Percentiles rank a stretch among this genome's conserved stretches.
Evolutionary conservation across 169 alveolate species (phyloP).

Genomic region (Eimeria praecox): DNA sequence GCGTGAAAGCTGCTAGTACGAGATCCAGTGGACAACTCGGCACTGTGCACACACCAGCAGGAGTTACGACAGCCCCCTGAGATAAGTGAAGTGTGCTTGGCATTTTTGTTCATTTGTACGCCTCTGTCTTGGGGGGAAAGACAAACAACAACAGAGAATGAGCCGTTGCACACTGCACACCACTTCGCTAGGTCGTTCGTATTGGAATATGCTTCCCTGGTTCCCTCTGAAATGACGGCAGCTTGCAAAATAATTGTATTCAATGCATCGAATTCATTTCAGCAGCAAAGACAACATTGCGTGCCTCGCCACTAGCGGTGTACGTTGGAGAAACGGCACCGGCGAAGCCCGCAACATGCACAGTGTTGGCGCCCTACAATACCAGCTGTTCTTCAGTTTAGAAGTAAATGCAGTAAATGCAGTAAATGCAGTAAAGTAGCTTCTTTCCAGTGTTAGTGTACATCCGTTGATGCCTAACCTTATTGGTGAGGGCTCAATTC

Average conservation of each 20-base stretch:
- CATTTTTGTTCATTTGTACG: neutral
- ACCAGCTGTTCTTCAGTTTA: no score
- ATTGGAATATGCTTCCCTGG: neutral
- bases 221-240: neutral
- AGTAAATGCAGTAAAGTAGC: no score
- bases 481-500: no score
- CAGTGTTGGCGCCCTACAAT: no score
- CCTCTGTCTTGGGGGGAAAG: neutral
- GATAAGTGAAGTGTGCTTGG: neutral
- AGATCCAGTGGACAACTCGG: neutral
- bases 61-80: neutral
- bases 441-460: no score
- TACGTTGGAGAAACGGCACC: no score
- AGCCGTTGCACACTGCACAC: neutral
- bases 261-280: neutral
- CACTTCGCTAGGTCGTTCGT: neutral
- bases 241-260: neutral
- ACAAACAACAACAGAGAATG: neutral
- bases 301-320: no score
- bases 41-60: neutral
- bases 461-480: no score
- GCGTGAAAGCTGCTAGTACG: neutral
- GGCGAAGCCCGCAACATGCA: no score
- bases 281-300: no score
- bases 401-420: no score